These are phyloP conservation scores for Parasarocladium wereldwijsianum DNA, from an alignment of 2,329 filamentous ascomycete genomes.

Conservation along the genomic window DNA sequence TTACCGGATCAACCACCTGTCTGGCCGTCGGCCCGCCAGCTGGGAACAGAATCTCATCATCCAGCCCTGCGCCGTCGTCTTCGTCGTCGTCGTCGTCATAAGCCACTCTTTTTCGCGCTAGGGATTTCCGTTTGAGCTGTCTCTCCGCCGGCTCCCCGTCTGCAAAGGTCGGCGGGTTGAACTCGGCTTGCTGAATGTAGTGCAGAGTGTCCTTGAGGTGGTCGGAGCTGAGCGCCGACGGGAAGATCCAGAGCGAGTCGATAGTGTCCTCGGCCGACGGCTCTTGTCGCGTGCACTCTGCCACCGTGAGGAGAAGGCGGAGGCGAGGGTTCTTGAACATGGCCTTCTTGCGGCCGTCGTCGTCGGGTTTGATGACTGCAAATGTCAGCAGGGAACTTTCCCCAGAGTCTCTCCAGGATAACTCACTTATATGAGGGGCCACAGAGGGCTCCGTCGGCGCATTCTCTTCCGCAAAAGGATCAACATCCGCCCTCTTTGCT, in stretches of 20 bases:
- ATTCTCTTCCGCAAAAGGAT: conserved; percentile 14
- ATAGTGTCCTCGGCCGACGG: conserved; percentile 50
- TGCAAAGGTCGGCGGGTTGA: conserved; percentile 63
- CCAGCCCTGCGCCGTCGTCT: conserved; percentile 23
- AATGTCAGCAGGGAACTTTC: conserved; percentile 13
- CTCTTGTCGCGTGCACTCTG: conserved; percentile 49
- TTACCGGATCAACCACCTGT: conserved; percentile 40
- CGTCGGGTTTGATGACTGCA: conserved; percentile 46
- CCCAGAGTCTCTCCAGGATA: conserved; percentile 4
- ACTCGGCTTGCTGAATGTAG: conserved; percentile 63
- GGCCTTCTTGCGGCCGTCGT: conserved; percentile 50
- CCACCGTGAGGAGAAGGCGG: conserved; percentile 66
- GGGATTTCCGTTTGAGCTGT: conserved; percentile 59
- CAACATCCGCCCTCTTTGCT: conserved; percentile 30
- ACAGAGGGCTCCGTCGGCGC: conserved; percentile 12
- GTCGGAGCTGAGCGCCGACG: conserved; percentile 46
- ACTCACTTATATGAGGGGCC: conserved; percentile 20
- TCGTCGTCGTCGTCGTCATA: conserved; percentile 61
- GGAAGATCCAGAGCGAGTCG: conserved; percentile 67
- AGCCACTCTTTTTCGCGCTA: conserved; percentile 37
- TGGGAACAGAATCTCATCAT: conserved; percentile 49
- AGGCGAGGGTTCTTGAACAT: conserved; percentile 86
- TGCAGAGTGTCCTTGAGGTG: conserved; percentile 55
- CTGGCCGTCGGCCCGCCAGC: conserved; percentile 48
- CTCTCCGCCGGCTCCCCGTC: conserved; percentile 61